A percentile compares a stretch with the other conserved stretches of the same genome.
Evolutionary conservation across 495 filamentous ascomycete genomes (phyloP).

Genomic region (Lineolata rhizophorae): DNA sequence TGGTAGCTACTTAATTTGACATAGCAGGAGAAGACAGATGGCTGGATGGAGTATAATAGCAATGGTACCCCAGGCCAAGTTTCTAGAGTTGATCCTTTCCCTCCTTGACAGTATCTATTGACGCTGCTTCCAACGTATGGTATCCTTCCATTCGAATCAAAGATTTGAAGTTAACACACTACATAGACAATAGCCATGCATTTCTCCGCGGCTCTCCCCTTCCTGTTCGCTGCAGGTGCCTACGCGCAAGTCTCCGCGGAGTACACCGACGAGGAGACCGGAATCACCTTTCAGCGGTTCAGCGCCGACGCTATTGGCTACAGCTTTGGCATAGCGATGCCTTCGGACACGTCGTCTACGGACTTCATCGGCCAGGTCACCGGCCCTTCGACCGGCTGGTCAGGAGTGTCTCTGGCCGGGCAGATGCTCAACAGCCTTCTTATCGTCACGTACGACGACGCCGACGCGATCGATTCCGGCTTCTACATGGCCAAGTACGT

Average conservation of each 20-base stretch:
- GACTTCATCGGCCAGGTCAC: constrained; percentile 22
- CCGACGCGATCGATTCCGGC: constrained; percentile 14
- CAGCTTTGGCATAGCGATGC: constrained; percentile 19
- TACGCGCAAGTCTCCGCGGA: constrained; percentile 6
- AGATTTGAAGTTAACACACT: too few relatives aligned
- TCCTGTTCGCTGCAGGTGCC: too few relatives aligned
- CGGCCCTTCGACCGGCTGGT: constrained; percentile 14
- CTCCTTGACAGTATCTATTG: too few relatives aligned
- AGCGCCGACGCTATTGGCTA: constrained; percentile 14
- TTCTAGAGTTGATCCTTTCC: too few relatives aligned
- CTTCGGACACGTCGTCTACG: constrained; percentile 11
- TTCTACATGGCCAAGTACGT: constrained; percentile 16
- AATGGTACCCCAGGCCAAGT: too few relatives aligned
- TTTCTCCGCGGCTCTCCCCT: too few relatives aligned
- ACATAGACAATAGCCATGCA: too few relatives aligned
- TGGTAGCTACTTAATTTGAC: too few relatives aligned
- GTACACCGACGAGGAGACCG: constrained; percentile 19
- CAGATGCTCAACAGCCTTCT: constrained; percentile 20
- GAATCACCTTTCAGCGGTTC: constrained; percentile 18
- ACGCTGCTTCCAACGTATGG: too few relatives aligned
- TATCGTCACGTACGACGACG: constrained; percentile 19
- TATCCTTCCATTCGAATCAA: too few relatives aligned
- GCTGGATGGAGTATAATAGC: too few relatives aligned
- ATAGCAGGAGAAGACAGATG: too few relatives aligned
- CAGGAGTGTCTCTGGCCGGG: constrained; percentile 14